phyloP scores from a whole-genome alignment of 192 early-diverging fungal species.

The Entomortierella chlamydospora region DNA sequence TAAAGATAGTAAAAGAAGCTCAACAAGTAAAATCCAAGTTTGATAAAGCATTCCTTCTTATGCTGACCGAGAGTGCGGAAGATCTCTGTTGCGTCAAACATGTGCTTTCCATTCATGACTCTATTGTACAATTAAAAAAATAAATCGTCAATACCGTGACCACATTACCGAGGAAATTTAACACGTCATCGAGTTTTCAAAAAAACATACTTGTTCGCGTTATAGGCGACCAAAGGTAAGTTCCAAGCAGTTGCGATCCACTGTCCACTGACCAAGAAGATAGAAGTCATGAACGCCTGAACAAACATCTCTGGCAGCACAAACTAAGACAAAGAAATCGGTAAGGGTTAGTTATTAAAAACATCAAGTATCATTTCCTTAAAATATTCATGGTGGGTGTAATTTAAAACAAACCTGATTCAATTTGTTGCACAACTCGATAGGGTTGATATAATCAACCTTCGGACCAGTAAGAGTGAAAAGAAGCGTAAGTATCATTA shows the following conservation, averaged over 20 bases:
- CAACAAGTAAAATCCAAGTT: slow-evolving; percentile 95
- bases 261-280: slow-evolving; percentile 89
- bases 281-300: slow-evolving; percentile 83
- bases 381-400: not conserved
- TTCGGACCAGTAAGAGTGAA: slow-evolving; percentile 63
- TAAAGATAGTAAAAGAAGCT: slow-evolving; percentile 96
- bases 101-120: slow-evolving; percentile 85
- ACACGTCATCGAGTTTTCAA: slow-evolving; percentile 3
- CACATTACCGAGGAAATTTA: not conserved
- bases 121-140: slow-evolving; percentile 52
- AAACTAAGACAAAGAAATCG: slow-evolving; percentile 70
- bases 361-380: too few species aligned
- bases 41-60: slow-evolving; percentile 97
- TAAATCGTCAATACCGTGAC: not conserved
- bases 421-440: slow-evolving; percentile 96
- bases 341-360: too few species aligned
- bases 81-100: slow-evolving; percentile 98
- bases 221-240: slow-evolving; percentile 86
- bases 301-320: slow-evolving; percentile 93
- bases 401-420: slow-evolving; percentile 76
- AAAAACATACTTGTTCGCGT: slow-evolving; percentile 80
- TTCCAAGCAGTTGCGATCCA: slow-evolving; percentile 91
- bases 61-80: slow-evolving; percentile 93
- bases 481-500: slow-evolving; percentile 57
- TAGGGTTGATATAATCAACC: slow-evolving; percentile 99